A percentile compares a stretch with the other conserved stretches of the same genome.
Evolutionary conservation across 2,329 filamentous ascomycete species (phyloP).

Genomic region (Claviceps humidiphila): DNA sequence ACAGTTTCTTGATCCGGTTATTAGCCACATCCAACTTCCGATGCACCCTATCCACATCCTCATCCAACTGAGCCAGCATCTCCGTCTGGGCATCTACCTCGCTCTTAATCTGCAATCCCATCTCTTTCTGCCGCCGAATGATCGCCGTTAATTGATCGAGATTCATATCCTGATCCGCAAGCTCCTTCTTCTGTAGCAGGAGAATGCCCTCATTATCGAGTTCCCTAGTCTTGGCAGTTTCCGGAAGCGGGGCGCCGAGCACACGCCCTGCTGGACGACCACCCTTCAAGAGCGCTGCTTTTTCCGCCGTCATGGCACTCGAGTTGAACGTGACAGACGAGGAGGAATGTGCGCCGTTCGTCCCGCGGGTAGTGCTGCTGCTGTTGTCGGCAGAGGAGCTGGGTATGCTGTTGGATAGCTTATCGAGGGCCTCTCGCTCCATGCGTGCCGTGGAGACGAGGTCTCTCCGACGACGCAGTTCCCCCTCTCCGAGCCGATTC

Average conservation of each 20-base stretch:
- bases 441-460: slow-evolving; percentile 55
- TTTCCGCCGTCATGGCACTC: slow-evolving; percentile 25
- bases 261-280: slow-evolving; percentile 43
- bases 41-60: slow-evolving; percentile 51
- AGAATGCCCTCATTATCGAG: slow-evolving; percentile 63
- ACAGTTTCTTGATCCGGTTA: slow-evolving; percentile 55
- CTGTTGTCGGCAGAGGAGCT: slow-evolving; percentile 9
- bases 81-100: slow-evolving; percentile 61
- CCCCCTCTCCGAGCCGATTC: slow-evolving; percentile 54
- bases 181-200: slow-evolving; percentile 60
- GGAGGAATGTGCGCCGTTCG: slow-evolving; percentile 12
- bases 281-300: slow-evolving; percentile 32
- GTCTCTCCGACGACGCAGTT: slow-evolving; percentile 58
- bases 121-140: slow-evolving; percentile 60
- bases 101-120: slow-evolving; percentile 62
- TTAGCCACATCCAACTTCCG: slow-evolving; percentile 64
- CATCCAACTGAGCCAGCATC: slow-evolving; percentile 53
- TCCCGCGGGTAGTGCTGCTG: slow-evolving; percentile 29
- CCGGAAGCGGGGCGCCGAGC: slow-evolving; percentile 56
- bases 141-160: slow-evolving; percentile 55
- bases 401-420: slow-evolving; percentile 47
- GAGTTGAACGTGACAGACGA: slow-evolving; percentile 9
- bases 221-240: slow-evolving; percentile 66
- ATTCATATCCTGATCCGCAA: slow-evolving; percentile 62
- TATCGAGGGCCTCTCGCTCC: slow-evolving; percentile 65